Base-by-base conservation (phyloP, 2,329 filamentous ascomycete genomes). In the Pseudogymnoascus sp. region DNA sequence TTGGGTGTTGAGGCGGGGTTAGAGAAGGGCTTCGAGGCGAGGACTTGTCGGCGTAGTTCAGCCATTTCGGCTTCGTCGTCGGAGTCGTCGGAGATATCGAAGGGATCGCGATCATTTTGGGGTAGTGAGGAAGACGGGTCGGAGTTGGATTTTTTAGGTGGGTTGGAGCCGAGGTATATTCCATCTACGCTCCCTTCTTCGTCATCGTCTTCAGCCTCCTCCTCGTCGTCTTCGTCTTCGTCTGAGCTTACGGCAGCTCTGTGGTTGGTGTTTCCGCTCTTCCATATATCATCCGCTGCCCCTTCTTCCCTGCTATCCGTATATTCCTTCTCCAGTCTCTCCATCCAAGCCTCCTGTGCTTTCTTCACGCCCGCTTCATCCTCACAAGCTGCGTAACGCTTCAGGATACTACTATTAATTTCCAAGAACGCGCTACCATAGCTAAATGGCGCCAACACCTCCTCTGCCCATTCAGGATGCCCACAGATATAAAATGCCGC, bases 401-500 rank as follows among this genome's bases (percentile, higher is more conserved):
- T 91, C 23, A 99, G 76, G 17, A 97, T 76, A 61, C 87, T 87
- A 2, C 84, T 82, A 74, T 99, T 99, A 76, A 99, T 99, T 62
- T 96, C 86, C 23, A 99, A 76, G 72, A 99, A 99, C 0, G 91
- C 87, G 64, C 86, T 78, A 0, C 95, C 95, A 72, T 99, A 99
- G 2, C 87, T 87, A 71, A 99, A 99, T 1, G 90, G 89, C 67
- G 85, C 84, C 28, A 99, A 77, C 1, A 96, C 86, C 67, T 91
- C 84, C 72, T 89, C 86, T 0, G 95, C 93, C 95, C 95, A 99
- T 61, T 97, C 93, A 6, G 83, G 75, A 71, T 95, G 91, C 4
- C 95, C 91, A 70, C 93, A 97, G 67, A 99, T 99, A 71, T 84
- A 90, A 73, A 96, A 99, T 21, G 90, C 91, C 3, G 95, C 93